These are phyloP conservation scores for Saccharomycopsis lassenensis DNA, from an alignment of 805 yeast species.

Conservation along the genomic window DNA sequence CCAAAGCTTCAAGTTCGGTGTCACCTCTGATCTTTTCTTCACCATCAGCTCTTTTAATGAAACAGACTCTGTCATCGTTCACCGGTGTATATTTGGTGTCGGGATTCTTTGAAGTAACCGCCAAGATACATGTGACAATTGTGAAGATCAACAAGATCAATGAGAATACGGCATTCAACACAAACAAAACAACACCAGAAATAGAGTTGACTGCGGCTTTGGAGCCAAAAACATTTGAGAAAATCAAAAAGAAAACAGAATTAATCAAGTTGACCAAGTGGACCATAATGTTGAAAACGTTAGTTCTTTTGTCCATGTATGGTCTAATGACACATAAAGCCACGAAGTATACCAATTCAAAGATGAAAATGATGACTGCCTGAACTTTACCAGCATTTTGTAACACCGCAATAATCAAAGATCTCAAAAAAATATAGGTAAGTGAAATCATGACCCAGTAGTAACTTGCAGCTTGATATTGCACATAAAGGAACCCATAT, in stretches of 20 bases:
- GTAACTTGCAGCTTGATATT: slow-evolving; percentile 77
- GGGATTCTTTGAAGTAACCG: slow-evolving; percentile 81
- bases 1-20: slow-evolving; percentile 18
- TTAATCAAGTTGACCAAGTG: slow-evolving; percentile 72
- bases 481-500: slow-evolving; percentile 88
- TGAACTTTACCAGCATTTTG: slow-evolving; percentile 76
- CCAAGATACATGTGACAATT: slow-evolving; percentile 76
- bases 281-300: slow-evolving; percentile 82
- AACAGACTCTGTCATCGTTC: slow-evolving; percentile 94
- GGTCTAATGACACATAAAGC: slow-evolving; percentile 67
- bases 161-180: slow-evolving; percentile 83
- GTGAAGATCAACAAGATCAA: slow-evolving; percentile 74
- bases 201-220: slow-evolving; percentile 85
- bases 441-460: slow-evolving; percentile 68
- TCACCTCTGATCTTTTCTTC: slow-evolving; percentile 19
- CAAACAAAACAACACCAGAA: slow-evolving; percentile 82
- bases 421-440: slow-evolving; percentile 56
- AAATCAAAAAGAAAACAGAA: slow-evolving; percentile 79
- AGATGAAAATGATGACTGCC: slow-evolving; percentile 61
- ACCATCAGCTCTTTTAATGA: slow-evolving; percentile 58
- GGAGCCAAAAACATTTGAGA: slow-evolving; percentile 72
- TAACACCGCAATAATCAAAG: slow-evolving; percentile 77
- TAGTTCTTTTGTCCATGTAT: slow-evolving; percentile 89
- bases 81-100: slow-evolving; percentile 93
- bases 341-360: slow-evolving; percentile 64